Evolutionary conservation across 805 yeast genomes (phyloP), one percentile per base, ranked within the genome.

Genomic region (Pichia rugopelliculosa): DNA sequence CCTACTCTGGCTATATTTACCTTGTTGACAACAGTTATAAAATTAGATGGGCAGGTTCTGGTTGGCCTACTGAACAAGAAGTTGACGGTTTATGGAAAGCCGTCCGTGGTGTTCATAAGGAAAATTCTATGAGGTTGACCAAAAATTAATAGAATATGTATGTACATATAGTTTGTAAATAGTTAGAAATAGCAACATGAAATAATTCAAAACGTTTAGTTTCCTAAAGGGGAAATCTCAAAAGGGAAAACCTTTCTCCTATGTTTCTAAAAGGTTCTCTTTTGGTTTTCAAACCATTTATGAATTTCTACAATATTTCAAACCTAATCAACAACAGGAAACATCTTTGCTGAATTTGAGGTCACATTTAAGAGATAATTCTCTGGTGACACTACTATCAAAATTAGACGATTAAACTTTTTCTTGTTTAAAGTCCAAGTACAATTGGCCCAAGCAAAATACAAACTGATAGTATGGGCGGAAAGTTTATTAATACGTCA

Each of bases 1-100:
- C 78, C 21, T 85, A 84, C 56, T 79, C 95, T 2, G 98, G 98
- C 0, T 89, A 87, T 59, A 70, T 89, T 11, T 84, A 88, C 54
- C 69, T 91, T 5, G 74, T 93, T 33, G 99, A 93, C 59, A 71
- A 71, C 15, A 70, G 79, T 13, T 82, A 84, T 44, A 82, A 76
- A 57, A 83, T 93, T 46, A 72, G 98, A 56, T 91, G 98, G 98
- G 89, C 88, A 22, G 86, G 88, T 4, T 79, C 95, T 56, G 99
- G 98, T 2, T 77, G 75, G 36, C 84, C 96, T 1, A 72, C 73
- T 15, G 79, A 74, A n/a, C 74, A 75, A 30, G 99, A 93, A 55
- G 67, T 70, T 42, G 69, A 70, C 17, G 67, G 77, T 15, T 63
- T 87, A 47, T 83, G 89, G 86, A 79, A 77, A 56, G 75, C 82